Percentiles rank a stretch among this genome's conserved stretches.
phyloP scores from a whole-genome alignment of 331 rosid species.

The Arachis monticola region DNA sequence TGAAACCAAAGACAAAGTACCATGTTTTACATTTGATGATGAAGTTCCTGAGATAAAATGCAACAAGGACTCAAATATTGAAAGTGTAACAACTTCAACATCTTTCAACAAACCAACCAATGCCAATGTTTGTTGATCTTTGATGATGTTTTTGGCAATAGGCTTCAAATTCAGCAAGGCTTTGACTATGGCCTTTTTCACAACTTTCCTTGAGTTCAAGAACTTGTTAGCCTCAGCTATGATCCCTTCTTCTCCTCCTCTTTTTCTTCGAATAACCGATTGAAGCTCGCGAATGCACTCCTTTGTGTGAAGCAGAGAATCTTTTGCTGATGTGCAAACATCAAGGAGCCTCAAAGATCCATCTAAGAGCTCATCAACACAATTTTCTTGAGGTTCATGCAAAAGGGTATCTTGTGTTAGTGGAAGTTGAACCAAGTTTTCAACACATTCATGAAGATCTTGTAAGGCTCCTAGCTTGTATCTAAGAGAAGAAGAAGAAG shows the following conservation, averaged over 20 bases:
- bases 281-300: slow-evolving; percentile 44
- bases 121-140: slow-evolving; percentile 32
- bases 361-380: slow-evolving; percentile 37
- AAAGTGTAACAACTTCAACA: slow-evolving; percentile 48
- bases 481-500: slow-evolving; percentile 32
- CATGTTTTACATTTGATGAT: slow-evolving; percentile 38
- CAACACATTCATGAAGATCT: slow-evolving; percentile 53
- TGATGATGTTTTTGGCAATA: slow-evolving; percentile 41
- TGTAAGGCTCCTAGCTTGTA: slow-evolving; percentile 49
- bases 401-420: slow-evolving; percentile 49
- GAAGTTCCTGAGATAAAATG: slow-evolving; percentile 48
- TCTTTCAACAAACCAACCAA: slow-evolving; percentile 47
- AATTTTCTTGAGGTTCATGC: slow-evolving; percentile 38
- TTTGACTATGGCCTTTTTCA: slow-evolving; percentile 53
- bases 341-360: slow-evolving; percentile 51
- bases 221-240: slow-evolving; percentile 51
- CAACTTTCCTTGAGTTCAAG: slow-evolving; percentile 54
- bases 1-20: slow-evolving; percentile 62
- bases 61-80: slow-evolving; percentile 55
- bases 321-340: slow-evolving; percentile 38
- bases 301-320: slow-evolving; percentile 40
- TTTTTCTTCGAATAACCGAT: slow-evolving; percentile 57
- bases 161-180: slow-evolving; percentile 47
- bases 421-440: slow-evolving; percentile 51
- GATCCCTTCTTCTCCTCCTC: slow-evolving; percentile 41